Evolutionary conservation across 345 rosid genomes (phyloP), one percentile per base, ranked within the genome.

Genomic region (Hypericum perforatum): DNA sequence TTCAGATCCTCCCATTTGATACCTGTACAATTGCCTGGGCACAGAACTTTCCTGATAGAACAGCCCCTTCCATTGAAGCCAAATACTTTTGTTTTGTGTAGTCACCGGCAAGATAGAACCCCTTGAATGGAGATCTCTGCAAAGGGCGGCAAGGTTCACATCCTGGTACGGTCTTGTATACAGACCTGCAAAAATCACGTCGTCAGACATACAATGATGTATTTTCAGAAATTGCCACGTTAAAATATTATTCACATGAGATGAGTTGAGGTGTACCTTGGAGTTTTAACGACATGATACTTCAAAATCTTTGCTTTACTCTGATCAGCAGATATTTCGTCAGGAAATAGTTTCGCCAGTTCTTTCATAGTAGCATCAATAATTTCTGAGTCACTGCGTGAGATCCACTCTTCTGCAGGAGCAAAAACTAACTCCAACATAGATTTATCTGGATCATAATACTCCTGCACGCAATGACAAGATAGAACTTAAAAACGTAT

Each of bases 41-140:
- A 69, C 96, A 85, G 66, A 85, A 60, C 84, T 92, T 92, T 52
- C 98, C 96, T 0, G 95, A 92, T 55, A 92, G 87, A 52, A 92
- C 81, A 9, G 95, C 98, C 5, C 96, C 98, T 74, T 92, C 96
- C 95, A 92, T 92, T 13, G 96, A 92, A 67, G 98, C 95, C 73
- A 92, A 61, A 73, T 92, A 92, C 74, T 92, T 92, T 59, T 87
- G 96, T 68, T 87, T 87, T 41, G 98, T 92, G 74, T 88, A 88
- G 49, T 92, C 96, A 53, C 96, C 96, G 41, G 96, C 84, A 66
- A 83, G 63, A 72, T 92, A 92, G 74, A 87, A 92, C 16, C 95
- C 95, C 59, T 83, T 62, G 39, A 92, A 56, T 3, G 94, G 94
- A 52, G 98, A 88, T 77, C 89, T 85, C 63, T 92, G 96, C 53